Base-by-base conservation (phyloP, 108 stramenopile species). In the Phaeodactylum tricornutum region DNA sequence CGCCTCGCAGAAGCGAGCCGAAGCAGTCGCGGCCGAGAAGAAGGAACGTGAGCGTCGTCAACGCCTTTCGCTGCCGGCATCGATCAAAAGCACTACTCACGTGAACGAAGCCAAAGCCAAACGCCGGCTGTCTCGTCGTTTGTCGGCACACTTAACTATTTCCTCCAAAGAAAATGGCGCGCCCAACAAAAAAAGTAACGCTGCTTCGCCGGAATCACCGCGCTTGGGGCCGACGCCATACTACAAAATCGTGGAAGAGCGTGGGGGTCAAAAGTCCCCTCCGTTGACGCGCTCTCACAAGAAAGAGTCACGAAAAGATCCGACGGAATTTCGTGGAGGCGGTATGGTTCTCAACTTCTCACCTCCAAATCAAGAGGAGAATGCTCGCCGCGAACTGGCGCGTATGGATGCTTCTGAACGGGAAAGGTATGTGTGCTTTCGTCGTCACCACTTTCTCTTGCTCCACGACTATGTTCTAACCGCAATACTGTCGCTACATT, bases 321-420 rank as follows among this genome's bases (percentile, higher is more conserved):
- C n/a, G n/a, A n/a, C n/a, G n/a, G n/a, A n/a, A n/a, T n/a, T n/a
- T n/a, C n/a, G n/a, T 29, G 54, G 61, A 37, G 50, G 37, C 9
- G 53, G 70, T 27, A 29, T 43, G n/a, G 48, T 26, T 23, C 23
- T 61, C 9, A 29, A 53, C 3, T 71, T 71, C 27, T 74, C 72
- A 35, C 72, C 73, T 21, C 73, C 73, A 2, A 45, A 75, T 33
- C 67, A 68, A 28, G 41, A 46, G 28, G 60, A 30, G 11, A 75
- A 64, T 57, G 68, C 50, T 30, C 41, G 31, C 3, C 50, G 51
- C 19, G 66, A 67, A 50, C 49, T 39, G 44, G 37, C 29, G 5
- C 61, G 63, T 26, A 20, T 57, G 14, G 53, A 55, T 27, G 36
- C 28, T 16, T 64, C 59, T 29, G 50, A 53, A 26, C 22, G 32